These are phyloP conservation scores for Eucalyptus sp. DNA, from an alignment of 345 rosid genomes.

Conservation along the genomic window DNA sequence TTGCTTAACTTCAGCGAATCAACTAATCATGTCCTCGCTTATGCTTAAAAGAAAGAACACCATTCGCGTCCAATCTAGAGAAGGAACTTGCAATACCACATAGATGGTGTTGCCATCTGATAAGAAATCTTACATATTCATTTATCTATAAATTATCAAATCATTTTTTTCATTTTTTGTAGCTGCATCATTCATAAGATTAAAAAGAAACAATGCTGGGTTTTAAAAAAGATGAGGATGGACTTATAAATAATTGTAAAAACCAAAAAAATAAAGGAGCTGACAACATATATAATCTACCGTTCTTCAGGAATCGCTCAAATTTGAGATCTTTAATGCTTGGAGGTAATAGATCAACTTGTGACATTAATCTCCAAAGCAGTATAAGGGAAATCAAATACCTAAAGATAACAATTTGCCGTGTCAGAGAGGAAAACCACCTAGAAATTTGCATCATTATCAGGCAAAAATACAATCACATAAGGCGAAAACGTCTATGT, in stretches of 20 bases:
- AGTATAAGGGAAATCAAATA: slow-evolving; percentile 71
- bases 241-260: neutral
- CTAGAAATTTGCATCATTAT: neutral
- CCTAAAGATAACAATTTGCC: slow-evolving; percentile 14
- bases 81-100: neutral
- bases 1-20: neutral
- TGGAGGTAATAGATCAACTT: slow-evolving; percentile 63
- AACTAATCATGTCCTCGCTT: neutral
- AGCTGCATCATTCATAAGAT: neutral
- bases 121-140: neutral
- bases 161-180: neutral
- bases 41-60: neutral
- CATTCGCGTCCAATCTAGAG: neutral
- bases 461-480: neutral
- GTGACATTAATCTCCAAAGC: slow-evolving; percentile 55
- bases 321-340: slow-evolving; percentile 53
- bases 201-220: neutral
- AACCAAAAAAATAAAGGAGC: neutral
- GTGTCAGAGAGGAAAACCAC: neutral
- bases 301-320: slow-evolving; percentile 67
- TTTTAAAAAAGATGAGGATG: neutral
- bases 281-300: slow-evolving; percentile 8
- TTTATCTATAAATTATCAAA: neutral
- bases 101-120: neutral
- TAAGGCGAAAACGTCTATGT: neutral